phyloP scores from a whole-genome alignment of 495 filamentous ascomycete species.

The Tuber borchii region DNA sequence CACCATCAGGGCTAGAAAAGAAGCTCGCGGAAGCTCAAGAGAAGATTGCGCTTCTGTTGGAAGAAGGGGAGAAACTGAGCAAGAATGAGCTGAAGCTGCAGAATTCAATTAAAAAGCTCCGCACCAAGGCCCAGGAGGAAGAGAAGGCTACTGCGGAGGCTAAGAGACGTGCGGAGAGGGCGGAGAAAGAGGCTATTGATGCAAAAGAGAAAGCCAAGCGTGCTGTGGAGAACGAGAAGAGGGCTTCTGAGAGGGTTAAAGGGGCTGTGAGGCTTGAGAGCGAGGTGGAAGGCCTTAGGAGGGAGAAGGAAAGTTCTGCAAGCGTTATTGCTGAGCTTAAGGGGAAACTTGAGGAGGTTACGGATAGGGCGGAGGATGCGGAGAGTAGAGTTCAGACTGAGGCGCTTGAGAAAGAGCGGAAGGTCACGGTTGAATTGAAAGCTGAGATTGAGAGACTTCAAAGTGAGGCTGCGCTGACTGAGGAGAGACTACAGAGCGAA shows the following conservation, averaged over 20 bases:
- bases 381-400: conserved; percentile 62
- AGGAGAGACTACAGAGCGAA: conserved; percentile 64
- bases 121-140: conserved; percentile 54
- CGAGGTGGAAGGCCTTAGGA: conserved; percentile 61
- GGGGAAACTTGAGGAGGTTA: conserved; percentile 61
- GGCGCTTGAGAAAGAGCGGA: conserved; percentile 62
- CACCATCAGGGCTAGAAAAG: conserved; percentile 59
- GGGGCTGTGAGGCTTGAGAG: conserved; percentile 60
- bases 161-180: conserved; percentile 58
- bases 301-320: conserved; percentile 61
- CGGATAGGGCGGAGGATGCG: conserved; percentile 58
- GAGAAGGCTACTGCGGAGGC: conserved; percentile 60
- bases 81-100: conserved; percentile 78
- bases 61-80: conserved; percentile 85
- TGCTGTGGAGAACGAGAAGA: conserved; percentile 61
- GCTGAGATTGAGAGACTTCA: conserved; percentile 64
- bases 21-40: conserved; percentile 83
- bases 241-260: conserved; percentile 58
- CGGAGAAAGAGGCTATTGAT: conserved; percentile 56
- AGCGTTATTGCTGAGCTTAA: conserved; percentile 63
- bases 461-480: conserved; percentile 67
- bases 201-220: conserved; percentile 56
- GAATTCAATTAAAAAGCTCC: conserved; percentile 74
- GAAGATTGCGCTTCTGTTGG: conserved; percentile 77
- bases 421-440: conserved; percentile 59